Conservation (phyloP, 257 asterid species). For the Cinchona pubescens region DNA sequence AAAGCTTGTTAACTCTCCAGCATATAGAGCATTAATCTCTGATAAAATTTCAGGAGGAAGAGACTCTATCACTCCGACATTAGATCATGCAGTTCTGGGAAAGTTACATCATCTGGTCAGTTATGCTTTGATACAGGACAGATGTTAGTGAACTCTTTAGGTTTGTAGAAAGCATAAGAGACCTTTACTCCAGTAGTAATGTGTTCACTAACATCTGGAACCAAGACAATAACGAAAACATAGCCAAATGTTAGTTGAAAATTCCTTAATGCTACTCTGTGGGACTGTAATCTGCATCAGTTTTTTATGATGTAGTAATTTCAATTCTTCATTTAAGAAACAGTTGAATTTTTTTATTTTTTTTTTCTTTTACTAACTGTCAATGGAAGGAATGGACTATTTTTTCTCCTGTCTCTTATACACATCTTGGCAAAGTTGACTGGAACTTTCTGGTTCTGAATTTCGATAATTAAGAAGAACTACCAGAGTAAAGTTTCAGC, state of each 20-base stretch:
- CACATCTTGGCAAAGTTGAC: no score
- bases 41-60: constrained; percentile 86
- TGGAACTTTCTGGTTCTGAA: no score
- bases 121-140: no score
- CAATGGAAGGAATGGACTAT: background rate
- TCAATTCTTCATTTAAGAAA: background rate
- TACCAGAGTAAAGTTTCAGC: background rate
- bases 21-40: constrained; percentile 80
- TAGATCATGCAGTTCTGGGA: constrained; percentile 86
- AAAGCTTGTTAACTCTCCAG: constrained; percentile 60
- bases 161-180: constrained; percentile 30
- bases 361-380: background rate
- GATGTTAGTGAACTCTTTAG: no score
- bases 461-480: background rate
- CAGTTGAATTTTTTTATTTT: background rate
- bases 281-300: no score
- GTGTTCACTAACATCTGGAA: constrained; percentile 36
- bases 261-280: background rate
- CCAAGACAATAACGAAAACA: background rate
- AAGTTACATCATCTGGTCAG: constrained; percentile 38
- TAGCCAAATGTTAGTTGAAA: background rate
- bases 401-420: no score
- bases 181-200: constrained; percentile 23
- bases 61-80: constrained; percentile 72
- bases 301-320: no score